Conservation (phyloP, 208 protist genomes). For the Leishmania guyanensis region DNA sequence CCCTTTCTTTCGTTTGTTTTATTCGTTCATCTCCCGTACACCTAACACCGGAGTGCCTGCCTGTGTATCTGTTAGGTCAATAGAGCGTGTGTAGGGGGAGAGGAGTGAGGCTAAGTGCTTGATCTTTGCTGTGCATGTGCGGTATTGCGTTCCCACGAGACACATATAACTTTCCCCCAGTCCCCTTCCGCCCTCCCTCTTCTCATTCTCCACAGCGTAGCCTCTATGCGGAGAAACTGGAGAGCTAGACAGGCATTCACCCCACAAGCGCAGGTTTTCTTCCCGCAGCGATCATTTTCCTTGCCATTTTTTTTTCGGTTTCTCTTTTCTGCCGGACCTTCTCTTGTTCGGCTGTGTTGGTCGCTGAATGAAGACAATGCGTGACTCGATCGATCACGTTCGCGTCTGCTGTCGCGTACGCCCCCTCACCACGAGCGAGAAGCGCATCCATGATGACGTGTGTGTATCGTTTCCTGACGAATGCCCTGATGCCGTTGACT, state of each 20-base stretch:
- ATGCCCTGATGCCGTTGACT: conserved; percentile 19
- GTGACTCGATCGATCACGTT: conserved; percentile 38
- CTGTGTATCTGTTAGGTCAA: no score
- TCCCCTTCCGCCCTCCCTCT: no score
- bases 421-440: conserved; percentile 37
- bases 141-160: neutral
- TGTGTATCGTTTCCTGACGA: conserved; percentile 21
- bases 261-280: neutral
- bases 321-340: neutral
- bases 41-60: no score
- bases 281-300: neutral
- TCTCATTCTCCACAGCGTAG: neutral
- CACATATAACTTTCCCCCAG: neutral
- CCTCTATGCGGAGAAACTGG: neutral
- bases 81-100: no score
- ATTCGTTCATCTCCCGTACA: neutral
- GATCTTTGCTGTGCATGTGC: neutral
- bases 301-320: neutral
- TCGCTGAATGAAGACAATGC: conserved; percentile 20
- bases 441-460: conserved; percentile 21
- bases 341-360: neutral
- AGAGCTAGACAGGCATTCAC: neutral
- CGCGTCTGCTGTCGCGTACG: conserved; percentile 58
- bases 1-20: neutral
- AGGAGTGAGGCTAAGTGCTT: no score